Percentiles rank a stretch among this genome's conserved stretches.
These are phyloP conservation scores for Mycena albidolilacea DNA, from an alignment of 768 basidiomycete species.

Conservation along the genomic window DNA sequence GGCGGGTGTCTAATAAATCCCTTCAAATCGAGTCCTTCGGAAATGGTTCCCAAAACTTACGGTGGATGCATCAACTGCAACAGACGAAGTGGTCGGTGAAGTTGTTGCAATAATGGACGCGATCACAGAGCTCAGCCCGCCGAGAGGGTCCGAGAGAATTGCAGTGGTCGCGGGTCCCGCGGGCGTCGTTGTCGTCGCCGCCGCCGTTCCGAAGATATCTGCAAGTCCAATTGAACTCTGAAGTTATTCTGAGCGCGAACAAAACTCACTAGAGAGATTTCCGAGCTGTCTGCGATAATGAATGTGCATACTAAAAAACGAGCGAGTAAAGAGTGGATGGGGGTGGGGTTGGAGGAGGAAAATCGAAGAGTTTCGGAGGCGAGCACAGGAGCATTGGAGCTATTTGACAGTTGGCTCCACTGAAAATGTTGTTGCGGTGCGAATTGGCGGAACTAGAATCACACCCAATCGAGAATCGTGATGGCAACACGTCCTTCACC, in stretches of 20 bases:
- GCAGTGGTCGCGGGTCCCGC: background rate
- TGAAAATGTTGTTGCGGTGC: background rate
- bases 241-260: too few relatives aligned
- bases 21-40: background rate
- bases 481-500: background rate
- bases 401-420: constrained; percentile 23
- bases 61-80: background rate
- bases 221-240: background rate
- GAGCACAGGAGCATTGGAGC: constrained; percentile 4
- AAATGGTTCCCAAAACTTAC: background rate
- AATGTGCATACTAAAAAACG: constrained; percentile 11
- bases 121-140: constrained; percentile 9
- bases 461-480: background rate
- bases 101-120: background rate
- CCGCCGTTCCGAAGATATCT: constrained; percentile 2
- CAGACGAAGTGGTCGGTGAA: background rate
- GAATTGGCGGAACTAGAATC: background rate
- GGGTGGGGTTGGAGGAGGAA: background rate
- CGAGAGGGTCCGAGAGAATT: background rate
- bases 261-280: too few relatives aligned
- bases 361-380: background rate
- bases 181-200: constrained; percentile 6
- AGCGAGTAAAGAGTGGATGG: constrained; percentile 16
- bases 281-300: constrained; percentile 13
- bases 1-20: background rate